These are phyloP conservation scores for Malus fusca DNA, from an alignment of 306 rosid species.

Conservation along the genomic window DNA sequence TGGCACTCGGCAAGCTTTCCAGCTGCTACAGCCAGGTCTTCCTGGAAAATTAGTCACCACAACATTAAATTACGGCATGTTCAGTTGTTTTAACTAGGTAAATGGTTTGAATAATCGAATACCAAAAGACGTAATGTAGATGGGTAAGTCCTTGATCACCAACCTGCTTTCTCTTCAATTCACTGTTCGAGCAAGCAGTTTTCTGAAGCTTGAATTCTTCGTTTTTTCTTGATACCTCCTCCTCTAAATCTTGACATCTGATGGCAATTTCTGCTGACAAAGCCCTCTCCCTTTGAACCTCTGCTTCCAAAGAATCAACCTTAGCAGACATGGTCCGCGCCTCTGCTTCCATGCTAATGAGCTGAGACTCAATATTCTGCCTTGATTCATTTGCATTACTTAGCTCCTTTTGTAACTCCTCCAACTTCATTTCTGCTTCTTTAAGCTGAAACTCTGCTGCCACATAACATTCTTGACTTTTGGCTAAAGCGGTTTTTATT, in stretches of 20 bases:
- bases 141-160: constrained; percentile 16
- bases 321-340: constrained; percentile 46
- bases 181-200: constrained; percentile 34
- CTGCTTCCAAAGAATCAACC: constrained; percentile 47
- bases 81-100: background rate
- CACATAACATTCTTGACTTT: constrained; percentile 43
- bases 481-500: constrained; percentile 38
- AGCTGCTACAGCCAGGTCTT: constrained; percentile 78
- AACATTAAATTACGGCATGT: background rate
- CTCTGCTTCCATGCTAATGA: constrained; percentile 57
- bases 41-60: constrained; percentile 37
- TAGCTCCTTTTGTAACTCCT: constrained; percentile 52
- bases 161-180: constrained; percentile 78
- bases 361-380: constrained; percentile 51
- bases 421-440: constrained; percentile 52
- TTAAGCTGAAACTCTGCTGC: constrained; percentile 49
- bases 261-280: constrained; percentile 37
- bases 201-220: constrained; percentile 47
- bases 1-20: constrained; percentile 93
- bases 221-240: constrained; percentile 45
- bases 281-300: constrained; percentile 49
- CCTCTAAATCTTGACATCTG: constrained; percentile 48
- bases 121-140: background rate
- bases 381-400: constrained; percentile 44
- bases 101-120: background rate